These are phyloP conservation scores for Neospermospora avenae DNA, from an alignment of 2,329 filamentous ascomycete genomes.

Conservation along the genomic window DNA sequence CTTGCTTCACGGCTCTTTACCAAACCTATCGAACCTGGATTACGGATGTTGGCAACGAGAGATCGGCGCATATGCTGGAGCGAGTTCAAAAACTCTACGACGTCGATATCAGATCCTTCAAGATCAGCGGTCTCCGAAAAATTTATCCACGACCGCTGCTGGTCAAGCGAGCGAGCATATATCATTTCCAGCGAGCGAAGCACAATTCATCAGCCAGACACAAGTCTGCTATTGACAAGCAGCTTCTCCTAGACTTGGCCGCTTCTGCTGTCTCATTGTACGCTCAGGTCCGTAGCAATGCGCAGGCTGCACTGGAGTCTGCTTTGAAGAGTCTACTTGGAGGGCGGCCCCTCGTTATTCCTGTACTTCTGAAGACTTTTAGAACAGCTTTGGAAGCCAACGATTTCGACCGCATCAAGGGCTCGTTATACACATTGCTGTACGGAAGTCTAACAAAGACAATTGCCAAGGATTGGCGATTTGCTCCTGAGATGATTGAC, in stretches of 20 bases:
- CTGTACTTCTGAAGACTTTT: constrained; percentile 76
- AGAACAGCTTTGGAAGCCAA: constrained; percentile 73
- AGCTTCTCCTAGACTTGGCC: constrained; percentile 79
- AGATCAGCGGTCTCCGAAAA: constrained; percentile 88
- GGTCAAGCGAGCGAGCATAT: constrained; percentile 88
- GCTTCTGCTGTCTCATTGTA: constrained; percentile 89
- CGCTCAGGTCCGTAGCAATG: constrained; percentile 91
- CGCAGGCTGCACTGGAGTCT: constrained; percentile 88
- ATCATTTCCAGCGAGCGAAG: constrained; percentile 89
- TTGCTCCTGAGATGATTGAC: constrained; percentile 83
- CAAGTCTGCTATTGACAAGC: constrained; percentile 86
- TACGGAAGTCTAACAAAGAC: constrained; percentile 88
- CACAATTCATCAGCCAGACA: constrained; percentile 88
- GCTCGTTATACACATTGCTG: constrained; percentile 84
- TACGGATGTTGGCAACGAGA: constrained; percentile 93
- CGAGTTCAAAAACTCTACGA: constrained; percentile 79
- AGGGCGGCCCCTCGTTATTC: constrained; percentile 83
- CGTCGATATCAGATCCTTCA: constrained; percentile 87
- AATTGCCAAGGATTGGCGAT: constrained; percentile 88
- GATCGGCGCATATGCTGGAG: constrained; percentile 90
- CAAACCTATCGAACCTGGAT: constrained; percentile 95
- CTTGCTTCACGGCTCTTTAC: constrained; percentile 90
- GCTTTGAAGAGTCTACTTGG: constrained; percentile 89
- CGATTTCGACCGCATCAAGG: constrained; percentile 91
- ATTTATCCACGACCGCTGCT: constrained; percentile 90